A percentile compares a stretch with the other conserved stretches of the same genome.
Evolutionary conservation across 1,284 basidiomycete species (phyloP).

Genomic region (Moniliella sp.): DNA sequence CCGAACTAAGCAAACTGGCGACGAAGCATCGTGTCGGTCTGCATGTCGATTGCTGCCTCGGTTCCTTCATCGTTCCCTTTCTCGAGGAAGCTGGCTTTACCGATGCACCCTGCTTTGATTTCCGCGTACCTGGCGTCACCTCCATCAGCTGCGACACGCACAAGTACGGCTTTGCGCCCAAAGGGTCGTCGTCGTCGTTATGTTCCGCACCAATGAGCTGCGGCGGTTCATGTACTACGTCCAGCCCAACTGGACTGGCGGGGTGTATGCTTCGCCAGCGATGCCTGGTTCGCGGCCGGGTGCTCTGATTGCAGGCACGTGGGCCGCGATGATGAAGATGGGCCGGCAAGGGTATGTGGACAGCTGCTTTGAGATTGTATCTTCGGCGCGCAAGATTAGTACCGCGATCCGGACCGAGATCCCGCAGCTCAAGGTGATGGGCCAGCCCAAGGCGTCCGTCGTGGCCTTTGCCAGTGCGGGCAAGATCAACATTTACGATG

Average conservation of each 20-base stretch:
- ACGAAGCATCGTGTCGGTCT: conserved; percentile 55
- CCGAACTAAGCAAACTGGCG: conserved; percentile 56
- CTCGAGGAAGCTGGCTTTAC: conserved; percentile 22
- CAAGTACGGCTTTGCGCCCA: conserved; percentile 33
- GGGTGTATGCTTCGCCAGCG: conserved; percentile 28
- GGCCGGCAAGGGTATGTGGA: conserved; percentile 76
- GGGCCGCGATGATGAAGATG: conserved; percentile 84
- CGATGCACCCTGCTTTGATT: conserved; percentile 28
- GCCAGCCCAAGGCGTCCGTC: conserved; percentile 68
- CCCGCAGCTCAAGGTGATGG: conserved; percentile 56
- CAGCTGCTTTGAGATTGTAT: conserved; percentile 65
- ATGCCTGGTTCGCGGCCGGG: conserved; percentile 47
- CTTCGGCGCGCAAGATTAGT: conserved; percentile 48
- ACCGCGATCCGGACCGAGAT: conserved; percentile 47
- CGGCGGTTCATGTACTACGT: conserved; percentile 32
- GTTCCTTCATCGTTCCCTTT: conserved; percentile 35
- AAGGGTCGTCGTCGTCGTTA: conserved; percentile 14
- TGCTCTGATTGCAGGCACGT: conserved; percentile 74
- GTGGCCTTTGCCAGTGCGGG: conserved; percentile 59
- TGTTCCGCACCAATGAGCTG: conserved; percentile 17
- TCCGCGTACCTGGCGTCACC: conserved; percentile 29
- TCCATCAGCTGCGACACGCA: conserved; percentile 30
- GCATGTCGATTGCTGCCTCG: conserved; percentile 45
- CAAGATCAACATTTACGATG: conserved; percentile 48
- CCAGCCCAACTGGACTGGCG: conserved; percentile 30